Conservation (phyloP, 805 yeast species). For the Kregervanrija pseudodelftensis region DNA sequence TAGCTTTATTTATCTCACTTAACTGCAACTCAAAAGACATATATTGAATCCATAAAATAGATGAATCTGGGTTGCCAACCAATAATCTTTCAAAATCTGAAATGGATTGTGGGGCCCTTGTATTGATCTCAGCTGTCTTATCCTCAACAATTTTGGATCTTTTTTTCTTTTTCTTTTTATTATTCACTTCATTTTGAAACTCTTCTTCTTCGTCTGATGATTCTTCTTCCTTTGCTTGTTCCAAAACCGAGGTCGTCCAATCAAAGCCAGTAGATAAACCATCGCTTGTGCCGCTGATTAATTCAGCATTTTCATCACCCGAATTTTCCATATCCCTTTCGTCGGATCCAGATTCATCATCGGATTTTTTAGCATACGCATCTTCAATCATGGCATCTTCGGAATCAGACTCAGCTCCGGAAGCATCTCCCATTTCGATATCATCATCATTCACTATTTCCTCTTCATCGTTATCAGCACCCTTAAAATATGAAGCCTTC, state of each 20-base stretch:
- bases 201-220: conserved; percentile 45
- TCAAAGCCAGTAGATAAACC: conserved; percentile 89
- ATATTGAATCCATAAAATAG: conserved; percentile 93
- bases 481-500: conserved; percentile 82
- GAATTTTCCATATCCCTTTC: conserved; percentile 23
- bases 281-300: conserved; percentile 26
- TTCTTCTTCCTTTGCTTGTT: conserved; percentile 59
- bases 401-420: conserved; percentile 25
- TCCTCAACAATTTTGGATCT: conserved; percentile 53
- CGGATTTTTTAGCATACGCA: conserved; percentile 19
- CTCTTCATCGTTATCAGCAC: conserved; percentile 13
- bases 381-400: conserved; percentile 25
- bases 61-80: conserved; percentile 88
- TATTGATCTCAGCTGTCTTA: conserved; percentile 73
- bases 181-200: conserved; percentile 31
- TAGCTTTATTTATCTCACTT: conserved; percentile 89
- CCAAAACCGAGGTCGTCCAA: conserved; percentile 89
- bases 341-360: conserved; percentile 16
- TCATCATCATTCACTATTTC: conserved; percentile 16
- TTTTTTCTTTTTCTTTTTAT: conserved; percentile 36
- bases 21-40: conserved; percentile 96
- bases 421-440: conserved; percentile 20
- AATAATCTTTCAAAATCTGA: conserved; percentile 88
- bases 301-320: conserved; percentile 20
- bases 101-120: conserved; percentile 86